These are phyloP conservation scores for Myxozyma udenii DNA, from an alignment of 805 yeast species.

Conservation along the genomic window DNA sequence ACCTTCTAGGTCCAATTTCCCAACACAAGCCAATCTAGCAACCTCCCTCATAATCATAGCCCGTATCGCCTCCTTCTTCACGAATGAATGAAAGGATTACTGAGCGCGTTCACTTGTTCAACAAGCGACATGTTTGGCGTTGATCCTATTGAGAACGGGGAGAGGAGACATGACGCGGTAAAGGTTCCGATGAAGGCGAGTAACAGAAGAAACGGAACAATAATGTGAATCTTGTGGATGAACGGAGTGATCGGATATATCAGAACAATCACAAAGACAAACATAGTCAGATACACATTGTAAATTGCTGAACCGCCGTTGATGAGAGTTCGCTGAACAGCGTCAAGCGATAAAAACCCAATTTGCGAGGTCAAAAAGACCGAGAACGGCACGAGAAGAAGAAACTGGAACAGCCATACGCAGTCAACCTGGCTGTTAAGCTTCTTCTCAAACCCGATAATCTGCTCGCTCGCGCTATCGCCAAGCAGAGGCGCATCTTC, in stretches of 20 bases:
- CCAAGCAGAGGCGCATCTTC: constrained; percentile 41
- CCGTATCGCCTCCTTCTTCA: no score
- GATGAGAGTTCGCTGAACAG: constrained; percentile 65
- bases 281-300: constrained; percentile 25
- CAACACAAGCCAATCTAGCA: no score
- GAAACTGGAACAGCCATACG: constrained; percentile 78
- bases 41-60: no score
- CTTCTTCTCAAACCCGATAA: constrained; percentile 38
- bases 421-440: constrained; percentile 49
- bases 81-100: no score
- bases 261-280: constrained; percentile 33
- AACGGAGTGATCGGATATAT: constrained; percentile 39
- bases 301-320: constrained; percentile 47
- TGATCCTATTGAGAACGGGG: constrained; percentile 58
- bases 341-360: constrained; percentile 59
- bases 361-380: constrained; percentile 53
- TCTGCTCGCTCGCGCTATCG: constrained; percentile 50
- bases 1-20: no score
- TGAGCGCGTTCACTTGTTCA: constrained; percentile 55
- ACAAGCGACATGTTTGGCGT: constrained; percentile 74
- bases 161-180: constrained; percentile 33
- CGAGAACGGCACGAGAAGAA: constrained; percentile 64
- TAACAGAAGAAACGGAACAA: constrained; percentile 25
- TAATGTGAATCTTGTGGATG: constrained; percentile 25
- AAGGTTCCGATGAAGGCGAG: constrained; percentile 29